Conservation (phyloP, 129 eudicot genomes). For the Saussurea involucrata region DNA sequence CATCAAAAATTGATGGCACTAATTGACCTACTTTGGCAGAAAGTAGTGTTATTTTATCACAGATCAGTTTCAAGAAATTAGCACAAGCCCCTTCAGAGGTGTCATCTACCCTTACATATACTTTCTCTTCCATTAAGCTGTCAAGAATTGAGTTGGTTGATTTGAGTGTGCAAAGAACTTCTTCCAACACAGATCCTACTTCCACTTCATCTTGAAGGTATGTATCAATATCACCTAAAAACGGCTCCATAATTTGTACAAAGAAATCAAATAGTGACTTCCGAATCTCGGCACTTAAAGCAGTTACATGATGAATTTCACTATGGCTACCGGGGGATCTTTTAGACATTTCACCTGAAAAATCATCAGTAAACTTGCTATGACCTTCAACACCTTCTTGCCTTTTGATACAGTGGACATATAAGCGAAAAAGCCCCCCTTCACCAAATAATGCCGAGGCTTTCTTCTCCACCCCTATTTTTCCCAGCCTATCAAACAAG, state of each 20-base stretch:
- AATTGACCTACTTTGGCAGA: conserved; percentile 44
- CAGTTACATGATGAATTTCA: conserved; percentile 13
- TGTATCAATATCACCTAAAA: conserved; percentile 45
- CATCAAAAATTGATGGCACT: conserved; percentile 30
- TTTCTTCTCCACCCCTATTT: conserved; percentile 43
- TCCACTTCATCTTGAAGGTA: conserved; percentile 40
- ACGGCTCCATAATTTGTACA: conserved; percentile 67
- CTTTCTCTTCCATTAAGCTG: conserved; percentile 45
- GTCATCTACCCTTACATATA: conserved; percentile 74
- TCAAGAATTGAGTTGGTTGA: conserved; percentile 52
- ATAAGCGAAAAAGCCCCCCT: conserved; percentile 69
- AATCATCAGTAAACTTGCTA: conserved; percentile 6
- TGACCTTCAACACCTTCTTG: conserved; percentile 52
- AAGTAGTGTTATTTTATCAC: conserved; percentile 40
- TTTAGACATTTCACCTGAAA: conserved; percentile 8
- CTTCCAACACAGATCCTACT: conserved; percentile 28
- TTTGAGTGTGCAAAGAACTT: conserved; percentile 40
- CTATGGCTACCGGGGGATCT: conserved; percentile 8
- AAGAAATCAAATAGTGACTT: conserved; percentile 71
- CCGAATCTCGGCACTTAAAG: conserved; percentile 52
- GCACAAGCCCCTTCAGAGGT: conserved; percentile 77
- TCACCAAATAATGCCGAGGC: conserved; percentile 48
- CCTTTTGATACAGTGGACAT: conserved; percentile 47
- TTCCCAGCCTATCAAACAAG: conserved; percentile 68
- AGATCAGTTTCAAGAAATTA: conserved; percentile 59